phyloP scores from a whole-genome alignment of 257 asterid species.

The Scutellaria galericulata region DNA sequence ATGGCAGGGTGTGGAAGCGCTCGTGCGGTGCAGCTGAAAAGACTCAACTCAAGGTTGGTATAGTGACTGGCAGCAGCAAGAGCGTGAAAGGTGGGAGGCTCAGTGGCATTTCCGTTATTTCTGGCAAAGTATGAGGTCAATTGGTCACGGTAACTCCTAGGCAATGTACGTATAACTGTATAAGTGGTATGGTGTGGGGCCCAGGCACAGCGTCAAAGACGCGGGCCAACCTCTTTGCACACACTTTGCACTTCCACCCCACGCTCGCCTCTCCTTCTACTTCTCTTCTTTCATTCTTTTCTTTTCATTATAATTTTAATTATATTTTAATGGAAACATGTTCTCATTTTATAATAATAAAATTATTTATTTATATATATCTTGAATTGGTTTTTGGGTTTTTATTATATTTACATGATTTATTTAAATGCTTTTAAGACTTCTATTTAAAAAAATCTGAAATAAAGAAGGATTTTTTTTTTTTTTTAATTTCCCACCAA shows the following conservation, averaged over 20 bases:
- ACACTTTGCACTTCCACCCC: constrained; percentile 4
- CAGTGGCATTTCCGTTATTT: constrained; percentile 39
- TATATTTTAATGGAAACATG: too few species aligned
- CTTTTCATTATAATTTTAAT: too few species aligned
- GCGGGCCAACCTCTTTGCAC: constrained; percentile 39
- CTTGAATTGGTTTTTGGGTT: too few species aligned
- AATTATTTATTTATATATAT: too few species aligned
- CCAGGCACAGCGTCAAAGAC: constrained; percentile 51
- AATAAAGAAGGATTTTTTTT: too few species aligned
- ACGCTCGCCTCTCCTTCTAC: background rate
- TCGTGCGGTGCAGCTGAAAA: constrained; percentile 10
- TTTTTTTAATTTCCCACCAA: too few species aligned
- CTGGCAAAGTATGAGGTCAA: background rate
- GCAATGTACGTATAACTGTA: constrained; percentile 26
- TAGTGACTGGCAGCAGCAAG: constrained; percentile 11
- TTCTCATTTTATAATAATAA: too few species aligned
- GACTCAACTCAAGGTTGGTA: background rate
- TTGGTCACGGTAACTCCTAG: constrained; percentile 11
- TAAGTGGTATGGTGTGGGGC: constrained; percentile 16
- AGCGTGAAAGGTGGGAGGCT: constrained; percentile 42
- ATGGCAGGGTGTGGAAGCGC: background rate
- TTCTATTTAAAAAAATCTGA: too few species aligned
- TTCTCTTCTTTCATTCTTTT: background rate
- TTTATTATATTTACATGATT: too few species aligned
- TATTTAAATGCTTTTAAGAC: too few species aligned